Evolutionary conservation across 179 eudicot genomes (phyloP).

Genomic region (Corrigiola litoralis): DNA sequence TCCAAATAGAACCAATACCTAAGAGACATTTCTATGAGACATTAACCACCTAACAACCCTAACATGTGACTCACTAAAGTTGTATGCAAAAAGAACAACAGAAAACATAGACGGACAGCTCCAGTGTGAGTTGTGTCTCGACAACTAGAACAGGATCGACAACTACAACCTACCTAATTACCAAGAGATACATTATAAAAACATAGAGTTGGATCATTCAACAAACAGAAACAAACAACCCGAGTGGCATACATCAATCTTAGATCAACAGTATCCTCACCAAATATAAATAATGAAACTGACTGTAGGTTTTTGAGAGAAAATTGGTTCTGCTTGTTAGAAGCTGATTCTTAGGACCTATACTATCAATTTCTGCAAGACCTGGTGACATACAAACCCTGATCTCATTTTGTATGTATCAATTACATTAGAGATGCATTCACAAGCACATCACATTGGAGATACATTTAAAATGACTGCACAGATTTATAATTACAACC

Average conservation of each 20-base stretch:
- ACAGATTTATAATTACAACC: conserved; percentile 9
- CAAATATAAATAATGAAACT: too few relatives aligned
- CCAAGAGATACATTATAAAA: background rate
- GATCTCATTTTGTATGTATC: background rate
- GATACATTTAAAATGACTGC: background rate
- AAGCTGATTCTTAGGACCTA: background rate
- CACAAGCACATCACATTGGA: background rate
- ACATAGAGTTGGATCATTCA: background rate
- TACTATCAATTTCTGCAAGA: background rate
- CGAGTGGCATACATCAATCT: too few relatives aligned
- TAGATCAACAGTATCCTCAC: too few relatives aligned
- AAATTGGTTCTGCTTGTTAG: too few relatives aligned
- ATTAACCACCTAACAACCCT: conserved; percentile 2
- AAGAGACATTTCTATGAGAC: background rate
- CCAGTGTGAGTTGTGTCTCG: too few relatives aligned
- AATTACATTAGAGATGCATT: background rate
- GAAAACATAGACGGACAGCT: too few relatives aligned
- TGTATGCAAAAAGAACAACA: too few relatives aligned
- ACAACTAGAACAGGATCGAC: background rate
- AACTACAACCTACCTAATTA: background rate
- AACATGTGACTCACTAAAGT: too few relatives aligned
- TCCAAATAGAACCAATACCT: background rate
- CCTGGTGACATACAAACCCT: background rate
- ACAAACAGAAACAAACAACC: background rate
- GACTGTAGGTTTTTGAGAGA: too few relatives aligned